Conservation (phyloP, 148 eudicot genomes). For the Chenopodium berlandieri region DNA sequence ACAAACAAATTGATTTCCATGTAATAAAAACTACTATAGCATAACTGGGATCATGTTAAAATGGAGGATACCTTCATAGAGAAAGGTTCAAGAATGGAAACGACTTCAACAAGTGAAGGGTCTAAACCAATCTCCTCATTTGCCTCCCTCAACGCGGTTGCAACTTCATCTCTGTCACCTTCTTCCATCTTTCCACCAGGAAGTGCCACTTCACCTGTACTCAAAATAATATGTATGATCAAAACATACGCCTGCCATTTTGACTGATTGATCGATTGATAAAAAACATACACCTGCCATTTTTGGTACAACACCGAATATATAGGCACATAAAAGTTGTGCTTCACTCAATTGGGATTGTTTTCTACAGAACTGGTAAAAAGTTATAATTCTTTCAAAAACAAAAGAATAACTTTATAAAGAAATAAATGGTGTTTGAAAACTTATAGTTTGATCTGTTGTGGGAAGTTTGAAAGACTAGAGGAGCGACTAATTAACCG, state of each 20-base stretch:
- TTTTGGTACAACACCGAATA: no score
- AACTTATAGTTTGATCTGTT: no score
- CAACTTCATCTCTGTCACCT: conserved; percentile 62
- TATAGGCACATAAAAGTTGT: no score
- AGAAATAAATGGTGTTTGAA: no score
- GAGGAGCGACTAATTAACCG: background rate
- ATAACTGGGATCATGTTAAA: background rate
- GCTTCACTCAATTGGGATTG: no score
- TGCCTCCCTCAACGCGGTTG: conserved; percentile 81
- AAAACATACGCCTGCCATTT: background rate
- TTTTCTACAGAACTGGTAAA: no score
- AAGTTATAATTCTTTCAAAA: no score
- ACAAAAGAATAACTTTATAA: no score
- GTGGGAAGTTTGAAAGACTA: no score
- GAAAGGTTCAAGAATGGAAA: conserved; percentile 70
- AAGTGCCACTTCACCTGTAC: conserved; percentile 82
- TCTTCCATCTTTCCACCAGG: conserved; percentile 94
- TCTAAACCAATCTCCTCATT: conserved; percentile 92
- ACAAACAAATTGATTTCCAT: background rate
- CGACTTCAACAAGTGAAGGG: conserved; percentile 72
- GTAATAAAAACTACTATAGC: background rate
- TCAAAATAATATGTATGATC: background rate
- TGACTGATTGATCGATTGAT: no score
- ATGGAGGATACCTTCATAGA: conserved; percentile 51
- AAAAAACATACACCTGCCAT: background rate